phyloP scores from a whole-genome alignment of 176 grass and related monocot species.

The Panicum miliaceum region DNA sequence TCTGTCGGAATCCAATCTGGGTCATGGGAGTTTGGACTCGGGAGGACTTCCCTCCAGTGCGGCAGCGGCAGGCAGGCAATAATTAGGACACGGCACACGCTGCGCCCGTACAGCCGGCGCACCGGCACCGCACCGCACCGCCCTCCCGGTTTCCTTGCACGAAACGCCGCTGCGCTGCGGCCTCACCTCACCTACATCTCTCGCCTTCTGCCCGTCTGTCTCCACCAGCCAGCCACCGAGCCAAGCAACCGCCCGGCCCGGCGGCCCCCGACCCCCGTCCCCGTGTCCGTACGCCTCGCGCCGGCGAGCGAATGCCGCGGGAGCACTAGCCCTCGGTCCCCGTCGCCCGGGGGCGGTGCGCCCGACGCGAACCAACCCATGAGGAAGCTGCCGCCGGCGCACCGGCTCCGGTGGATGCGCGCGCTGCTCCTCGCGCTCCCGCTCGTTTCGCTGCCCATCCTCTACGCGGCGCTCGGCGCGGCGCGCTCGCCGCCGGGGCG shows the following conservation, averaged over 20 bases:
- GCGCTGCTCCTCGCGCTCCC: conserved; percentile 57
- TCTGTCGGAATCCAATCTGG: no score
- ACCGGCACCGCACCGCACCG: neutral
- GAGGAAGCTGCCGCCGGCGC: conserved; percentile 68
- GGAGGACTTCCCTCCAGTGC: neutral
- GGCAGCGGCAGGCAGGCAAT: neutral
- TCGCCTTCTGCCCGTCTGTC: conserved; percentile 17
- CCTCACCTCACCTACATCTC: conserved; percentile 11
- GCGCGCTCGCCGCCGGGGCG: conserved; percentile 30
- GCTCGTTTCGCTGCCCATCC: conserved; percentile 66
- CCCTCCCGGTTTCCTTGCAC: conserved; percentile 40
- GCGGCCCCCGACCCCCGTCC: no score
- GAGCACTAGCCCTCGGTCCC: conserved; percentile 34
- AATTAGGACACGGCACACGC: conserved; percentile 19
- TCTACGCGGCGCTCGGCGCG: conserved; percentile 46
- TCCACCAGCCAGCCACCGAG: conserved; percentile 32
- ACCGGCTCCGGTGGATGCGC: conserved; percentile 54
- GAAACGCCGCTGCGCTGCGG: conserved; percentile 20
- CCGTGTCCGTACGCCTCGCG: neutral
- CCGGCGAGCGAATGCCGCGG: conserved; percentile 58
- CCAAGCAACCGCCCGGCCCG: neutral
- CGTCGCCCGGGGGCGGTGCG: conserved; percentile 11
- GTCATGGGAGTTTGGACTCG: neutral
- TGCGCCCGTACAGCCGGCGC: neutral
- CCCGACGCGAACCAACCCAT: conserved; percentile 28